Evolutionary conservation across 371 early-diverging fungal species (phyloP), one percentile per base, ranked within the genome.

Genomic region (Lichtheimia hyalospora): DNA sequence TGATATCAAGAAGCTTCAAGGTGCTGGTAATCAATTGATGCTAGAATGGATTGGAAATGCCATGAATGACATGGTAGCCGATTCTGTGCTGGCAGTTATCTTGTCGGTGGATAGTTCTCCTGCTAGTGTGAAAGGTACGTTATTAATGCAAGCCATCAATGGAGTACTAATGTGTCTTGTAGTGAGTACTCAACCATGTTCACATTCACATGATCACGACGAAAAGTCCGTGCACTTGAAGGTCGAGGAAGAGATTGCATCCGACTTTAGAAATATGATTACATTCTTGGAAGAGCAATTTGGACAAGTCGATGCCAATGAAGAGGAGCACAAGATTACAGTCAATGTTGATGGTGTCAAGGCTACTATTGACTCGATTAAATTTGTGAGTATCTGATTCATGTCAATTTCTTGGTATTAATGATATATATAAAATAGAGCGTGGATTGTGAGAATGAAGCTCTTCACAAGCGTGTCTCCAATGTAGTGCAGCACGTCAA

Each of bases 51-150:
- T 89, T 28, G 92, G 96, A 25, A 90, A 91, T 69, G 77, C 92
- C 8, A 86, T 94, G 73, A 94, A 95, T 64, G 98, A 98, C 67
- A 94, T 96, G 90, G 86, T 97, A 0, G 97, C 97, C 3, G 99
- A 98, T 64, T 92, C 97, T 6, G 89, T 97, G 2, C 63, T 96
- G 10, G 92, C 95, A 2, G 81, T 97, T 5, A 75, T 97, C 15
- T 62, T 94, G 50, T 89, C 91, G 42, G 89, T 95, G 50, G 96
- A 95, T 57, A 86, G 85, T 50, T 87, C 89, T 55, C 97, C 96
- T 20, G 96, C 96, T 0, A 89, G 93, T 58, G 96, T 98, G 25
- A 98, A 97, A 84, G 83, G 80, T 76, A 71, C 41, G 23, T 16
- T 20, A 50, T 49, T 16, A 10, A 25, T 52, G 3, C 14, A 43